Conservation (phyloP, 352 stramenopile species). For the Pilasporangium apinafurcum region DNA sequence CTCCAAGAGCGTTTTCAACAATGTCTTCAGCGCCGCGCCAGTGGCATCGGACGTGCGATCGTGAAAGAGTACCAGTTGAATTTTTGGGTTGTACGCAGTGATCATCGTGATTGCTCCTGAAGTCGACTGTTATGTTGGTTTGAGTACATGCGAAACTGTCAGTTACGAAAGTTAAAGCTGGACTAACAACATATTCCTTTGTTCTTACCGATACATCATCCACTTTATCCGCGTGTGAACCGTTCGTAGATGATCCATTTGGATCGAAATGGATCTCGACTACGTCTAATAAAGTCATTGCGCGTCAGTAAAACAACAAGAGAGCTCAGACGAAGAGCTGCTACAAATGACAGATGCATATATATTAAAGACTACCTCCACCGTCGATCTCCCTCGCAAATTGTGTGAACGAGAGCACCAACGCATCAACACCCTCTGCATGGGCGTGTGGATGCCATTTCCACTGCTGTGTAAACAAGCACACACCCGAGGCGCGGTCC, state of each 20-base stretch:
- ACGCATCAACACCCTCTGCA: constrained; percentile 59
- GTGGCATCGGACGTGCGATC: constrained; percentile 51
- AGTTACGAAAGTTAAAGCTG: too few species aligned
- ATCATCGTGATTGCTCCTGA: constrained; percentile 62
- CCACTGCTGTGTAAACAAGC: constrained; percentile 74
- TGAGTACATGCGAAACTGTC: too few species aligned
- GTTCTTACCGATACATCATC: constrained; percentile 8
- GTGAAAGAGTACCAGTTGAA: constrained; percentile 77
- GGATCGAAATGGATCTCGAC: constrained; percentile 67
- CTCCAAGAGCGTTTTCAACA: constrained; percentile 47
- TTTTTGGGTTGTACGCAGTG: constrained; percentile 43
- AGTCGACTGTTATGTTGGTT: constrained; percentile 13
- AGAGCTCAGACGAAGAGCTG: background rate
- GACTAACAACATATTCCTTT: too few species aligned
- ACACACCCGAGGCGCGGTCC: constrained; percentile 56
- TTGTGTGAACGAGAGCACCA: constrained; percentile 80
- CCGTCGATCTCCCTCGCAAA: constrained; percentile 84
- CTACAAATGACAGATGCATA: background rate
- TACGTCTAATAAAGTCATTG: constrained; percentile 34
- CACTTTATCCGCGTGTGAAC: constrained; percentile 11
- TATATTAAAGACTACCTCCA: constrained; percentile 26
- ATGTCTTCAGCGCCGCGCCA: constrained; percentile 35
- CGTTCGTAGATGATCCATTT: constrained; percentile 7
- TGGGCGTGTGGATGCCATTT: constrained; percentile 76
- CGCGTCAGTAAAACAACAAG: too few species aligned